Conservation (phyloP, 2,329 filamentous ascomycete genomes). For the Corynespora cassiicola region DNA sequence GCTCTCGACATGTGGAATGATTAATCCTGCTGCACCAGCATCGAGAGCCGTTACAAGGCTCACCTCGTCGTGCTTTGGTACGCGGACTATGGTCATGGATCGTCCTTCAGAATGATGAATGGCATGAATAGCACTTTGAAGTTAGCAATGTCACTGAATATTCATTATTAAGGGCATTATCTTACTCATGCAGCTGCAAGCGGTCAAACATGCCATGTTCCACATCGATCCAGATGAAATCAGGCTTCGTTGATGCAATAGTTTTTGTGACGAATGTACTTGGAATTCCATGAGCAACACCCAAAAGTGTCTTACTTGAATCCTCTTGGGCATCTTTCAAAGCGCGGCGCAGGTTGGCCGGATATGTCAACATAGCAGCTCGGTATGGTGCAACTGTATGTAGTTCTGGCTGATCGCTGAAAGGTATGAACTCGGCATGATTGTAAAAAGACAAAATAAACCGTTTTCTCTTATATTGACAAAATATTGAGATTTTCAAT, state of each 20-base stretch:
- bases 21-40: conserved; percentile 28
- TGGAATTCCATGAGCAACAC: conserved; percentile 32
- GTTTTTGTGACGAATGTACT: conserved; percentile 33
- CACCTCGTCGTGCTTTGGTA: conserved; percentile 31
- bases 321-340: conserved; percentile 28
- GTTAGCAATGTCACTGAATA: conserved; percentile 4
- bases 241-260: conserved; percentile 31
- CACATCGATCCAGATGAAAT: conserved; percentile 36
- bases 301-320: conserved; percentile 29
- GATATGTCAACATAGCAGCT: conserved; percentile 27
- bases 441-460: no score
- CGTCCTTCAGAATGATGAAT: conserved; percentile 32
- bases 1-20: conserved; percentile 29
- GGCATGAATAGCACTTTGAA: conserved; percentile 29
- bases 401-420: conserved; percentile 28
- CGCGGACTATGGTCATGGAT: conserved; percentile 27
- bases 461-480: no score
- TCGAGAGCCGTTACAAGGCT: conserved; percentile 30
- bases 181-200: conserved; percentile 32
- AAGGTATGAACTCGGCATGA: no score
- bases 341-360: conserved; percentile 27
- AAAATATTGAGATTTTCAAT: no score
- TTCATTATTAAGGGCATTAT: not conserved
- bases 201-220: conserved; percentile 36
- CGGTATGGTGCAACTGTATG: conserved; percentile 29